Conservation (phyloP, 2,329 filamentous ascomycete species). For the Aspergillus awamori region DNA sequence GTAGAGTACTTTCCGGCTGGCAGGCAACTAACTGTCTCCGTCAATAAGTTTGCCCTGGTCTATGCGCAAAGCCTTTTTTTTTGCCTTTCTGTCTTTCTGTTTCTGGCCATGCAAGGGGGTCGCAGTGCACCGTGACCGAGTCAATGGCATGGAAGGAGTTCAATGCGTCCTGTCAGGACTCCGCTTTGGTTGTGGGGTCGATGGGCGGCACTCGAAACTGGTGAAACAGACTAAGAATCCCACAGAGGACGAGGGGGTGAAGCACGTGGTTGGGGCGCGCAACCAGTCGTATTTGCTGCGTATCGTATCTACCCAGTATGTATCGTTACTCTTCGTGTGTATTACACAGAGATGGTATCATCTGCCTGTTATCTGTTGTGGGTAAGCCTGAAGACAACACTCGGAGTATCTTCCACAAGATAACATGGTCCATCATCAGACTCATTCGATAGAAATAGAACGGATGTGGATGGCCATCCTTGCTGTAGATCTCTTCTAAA, state of each 20-base stretch:
- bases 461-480: neutral
- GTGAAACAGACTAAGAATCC: slow-evolving; percentile 11
- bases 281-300: neutral
- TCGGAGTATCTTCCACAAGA: neutral
- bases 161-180: slow-evolving; percentile 11
- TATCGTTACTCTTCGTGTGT: neutral
- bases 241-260: neutral
- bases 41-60: neutral
- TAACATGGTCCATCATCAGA: neutral
- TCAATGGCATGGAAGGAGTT: slow-evolving; percentile 3
- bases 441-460: neutral
- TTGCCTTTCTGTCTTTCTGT: too few species aligned
- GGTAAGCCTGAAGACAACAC: neutral
- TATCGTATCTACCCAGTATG: neutral
- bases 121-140: neutral
- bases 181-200: slow-evolving; percentile 7
- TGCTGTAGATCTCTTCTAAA: neutral
- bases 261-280: slow-evolving; percentile 9
- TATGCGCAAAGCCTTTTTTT: neutral
- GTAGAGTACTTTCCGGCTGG: neutral
- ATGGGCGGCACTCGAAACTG: slow-evolving; percentile 1
- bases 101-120: slow-evolving; percentile 1
- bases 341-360: neutral
- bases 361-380: neutral
- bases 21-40: neutral